Evolutionary conservation across 805 yeast species (phyloP).

Genomic region (Schizosaccharomyces cryophilus): DNA sequence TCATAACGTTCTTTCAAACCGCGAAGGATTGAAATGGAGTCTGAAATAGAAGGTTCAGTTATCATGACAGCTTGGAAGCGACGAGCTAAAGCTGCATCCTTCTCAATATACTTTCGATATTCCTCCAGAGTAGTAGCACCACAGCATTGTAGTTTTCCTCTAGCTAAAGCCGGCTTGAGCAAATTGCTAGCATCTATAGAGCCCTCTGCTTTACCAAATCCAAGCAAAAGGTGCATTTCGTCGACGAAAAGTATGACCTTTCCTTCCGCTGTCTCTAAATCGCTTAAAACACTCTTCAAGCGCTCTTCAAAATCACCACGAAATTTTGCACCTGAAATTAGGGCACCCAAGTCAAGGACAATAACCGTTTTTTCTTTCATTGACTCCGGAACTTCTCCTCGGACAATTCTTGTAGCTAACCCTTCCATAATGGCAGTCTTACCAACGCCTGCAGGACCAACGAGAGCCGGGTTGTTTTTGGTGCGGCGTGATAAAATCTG

Average conservation of each 20-base stretch:
- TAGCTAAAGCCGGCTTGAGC: constrained; percentile 77
- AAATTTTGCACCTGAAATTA: constrained; percentile 85
- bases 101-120: constrained; percentile 75
- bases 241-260: constrained; percentile 64
- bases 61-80: constrained; percentile 74
- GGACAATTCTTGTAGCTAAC: constrained; percentile 71
- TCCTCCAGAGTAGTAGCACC: constrained; percentile 94
- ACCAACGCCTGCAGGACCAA: constrained; percentile 96
- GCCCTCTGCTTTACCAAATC: constrained; percentile 83
- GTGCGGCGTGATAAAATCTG: constrained; percentile 82
- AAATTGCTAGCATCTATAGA: constrained; percentile 87
- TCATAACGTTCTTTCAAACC: constrained; percentile 87
- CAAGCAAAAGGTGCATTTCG: constrained; percentile 71
- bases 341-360: constrained; percentile 64
- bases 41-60: constrained; percentile 72
- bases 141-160: constrained; percentile 77
- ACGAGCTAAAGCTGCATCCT: constrained; percentile 86
- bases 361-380: constrained; percentile 68
- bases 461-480: constrained; percentile 81
- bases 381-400: constrained; percentile 84
- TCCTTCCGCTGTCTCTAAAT: constrained; percentile 57
- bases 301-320: constrained; percentile 93
- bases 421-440: constrained; percentile 95
- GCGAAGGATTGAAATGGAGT: constrained; percentile 72
- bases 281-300: constrained; percentile 53